Conservation (phyloP, 495 filamentous ascomycete species). For the Evansstolkia leycettana region DNA sequence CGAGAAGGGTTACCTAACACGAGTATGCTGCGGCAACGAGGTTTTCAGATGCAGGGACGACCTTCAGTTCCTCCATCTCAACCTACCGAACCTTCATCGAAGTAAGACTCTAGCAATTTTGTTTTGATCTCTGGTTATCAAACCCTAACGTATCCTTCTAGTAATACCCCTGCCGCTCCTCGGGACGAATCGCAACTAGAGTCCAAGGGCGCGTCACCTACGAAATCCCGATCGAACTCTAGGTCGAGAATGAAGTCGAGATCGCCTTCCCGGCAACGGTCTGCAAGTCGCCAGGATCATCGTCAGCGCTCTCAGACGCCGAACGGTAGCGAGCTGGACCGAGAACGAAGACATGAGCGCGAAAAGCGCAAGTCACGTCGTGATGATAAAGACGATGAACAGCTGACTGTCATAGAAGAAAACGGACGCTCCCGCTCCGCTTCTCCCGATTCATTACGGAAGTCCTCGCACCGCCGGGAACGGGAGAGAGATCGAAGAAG, state of each 20-base stretch:
- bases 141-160: constrained; percentile 2
- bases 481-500: constrained; percentile 16
- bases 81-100: constrained; percentile 15
- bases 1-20: constrained; percentile 73
- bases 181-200: constrained; percentile 15
- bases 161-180: constrained; percentile 11
- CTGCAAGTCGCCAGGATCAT: constrained; percentile 39
- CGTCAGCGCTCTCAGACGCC: constrained; percentile 45
- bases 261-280: constrained; percentile 32
- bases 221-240: constrained; percentile 20
- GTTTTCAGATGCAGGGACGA: constrained; percentile 18
- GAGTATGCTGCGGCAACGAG: constrained; percentile 39
- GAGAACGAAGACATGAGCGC: constrained; percentile 32
- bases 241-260: constrained; percentile 21
- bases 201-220: constrained; percentile 21
- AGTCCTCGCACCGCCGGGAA: constrained; percentile 40
- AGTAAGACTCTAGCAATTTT: constrained; percentile 19
- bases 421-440: constrained; percentile 37
- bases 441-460: constrained; percentile 32
- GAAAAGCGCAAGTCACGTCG: constrained; percentile 31
- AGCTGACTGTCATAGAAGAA: constrained; percentile 19
- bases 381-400: constrained; percentile 36
- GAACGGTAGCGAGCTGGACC: constrained; percentile 34
- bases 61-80: constrained; percentile 14
- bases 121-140: background rate